Conservation (phyloP, 1,139 yeast genomes). For the Pneumocystis carinii region DNA sequence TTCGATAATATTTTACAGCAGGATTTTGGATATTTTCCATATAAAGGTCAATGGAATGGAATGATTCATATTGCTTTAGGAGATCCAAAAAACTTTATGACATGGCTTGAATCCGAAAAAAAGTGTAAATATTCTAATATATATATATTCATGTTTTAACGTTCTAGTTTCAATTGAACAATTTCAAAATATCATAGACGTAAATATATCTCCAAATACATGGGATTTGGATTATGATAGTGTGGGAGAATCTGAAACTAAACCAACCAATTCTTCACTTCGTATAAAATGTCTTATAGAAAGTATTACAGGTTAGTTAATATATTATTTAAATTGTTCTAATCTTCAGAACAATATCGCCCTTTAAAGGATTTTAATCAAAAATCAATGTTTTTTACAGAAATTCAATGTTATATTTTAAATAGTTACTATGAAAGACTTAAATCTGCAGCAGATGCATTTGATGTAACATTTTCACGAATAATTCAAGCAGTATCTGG, state of each 20-base stretch:
- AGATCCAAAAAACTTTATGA: constrained; percentile 31
- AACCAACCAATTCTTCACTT: constrained; percentile 55
- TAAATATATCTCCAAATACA: constrained; percentile 31
- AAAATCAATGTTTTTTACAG: constrained; percentile 53
- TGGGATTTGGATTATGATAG: constrained; percentile 50
- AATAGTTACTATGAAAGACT: constrained; percentile 45
- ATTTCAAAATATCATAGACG: constrained; percentile 42
- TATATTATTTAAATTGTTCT: background rate
- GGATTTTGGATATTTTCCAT: constrained; percentile 43
- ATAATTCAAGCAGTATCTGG: constrained; percentile 27
- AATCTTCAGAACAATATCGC: constrained; percentile 12
- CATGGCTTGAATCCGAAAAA: constrained; percentile 56
- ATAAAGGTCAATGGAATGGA: constrained; percentile 39
- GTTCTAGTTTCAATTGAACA: constrained; percentile 37
- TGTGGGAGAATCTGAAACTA: constrained; percentile 33
- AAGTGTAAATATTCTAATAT: constrained; percentile 16
- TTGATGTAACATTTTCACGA: constrained; percentile 33
- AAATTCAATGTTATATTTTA: constrained; percentile 50
- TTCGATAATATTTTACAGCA: constrained; percentile 45
- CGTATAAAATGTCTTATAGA: constrained; percentile 49
- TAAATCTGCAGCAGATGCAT: constrained; percentile 32
- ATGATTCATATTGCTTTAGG: constrained; percentile 41
- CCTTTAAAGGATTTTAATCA: constrained; percentile 44
- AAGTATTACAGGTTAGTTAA: constrained; percentile 48
- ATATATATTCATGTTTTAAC: background rate